These are phyloP conservation scores for Penicillium sp. DNA, from an alignment of 2,329 filamentous ascomycete genomes.

Conservation along the genomic window DNA sequence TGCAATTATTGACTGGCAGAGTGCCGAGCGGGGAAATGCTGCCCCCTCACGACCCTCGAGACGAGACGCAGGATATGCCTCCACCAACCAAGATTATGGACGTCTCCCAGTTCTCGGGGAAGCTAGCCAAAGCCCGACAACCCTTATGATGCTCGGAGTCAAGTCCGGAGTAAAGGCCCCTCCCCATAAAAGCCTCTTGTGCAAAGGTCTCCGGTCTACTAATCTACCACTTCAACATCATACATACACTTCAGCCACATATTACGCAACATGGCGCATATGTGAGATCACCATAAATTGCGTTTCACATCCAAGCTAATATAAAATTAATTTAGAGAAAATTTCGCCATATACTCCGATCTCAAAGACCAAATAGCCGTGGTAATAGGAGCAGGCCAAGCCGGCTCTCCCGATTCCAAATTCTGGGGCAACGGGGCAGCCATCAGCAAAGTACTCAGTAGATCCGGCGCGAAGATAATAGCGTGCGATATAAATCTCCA, in stretches of 20 bases:
- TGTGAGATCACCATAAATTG: neutral
- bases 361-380: slow-evolving; percentile 18
- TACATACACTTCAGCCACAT: neutral
- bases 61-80: no score
- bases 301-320: neutral
- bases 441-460: slow-evolving; percentile 47
- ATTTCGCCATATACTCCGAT: slow-evolving; percentile 14
- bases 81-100: neutral
- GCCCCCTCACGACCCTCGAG: no score
- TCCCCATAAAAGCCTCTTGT: neutral
- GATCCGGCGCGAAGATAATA: slow-evolving; percentile 50
- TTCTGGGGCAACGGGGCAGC: slow-evolving; percentile 56
- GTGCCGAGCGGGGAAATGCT: slow-evolving; percentile 3
- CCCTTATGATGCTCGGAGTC: neutral
- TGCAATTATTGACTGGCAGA: neutral
- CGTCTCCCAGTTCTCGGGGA: neutral
- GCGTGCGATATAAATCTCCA: slow-evolving; percentile 50
- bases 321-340: neutral
- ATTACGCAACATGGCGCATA: neutral
- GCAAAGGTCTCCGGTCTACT: neutral
- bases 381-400: slow-evolving; percentile 31
- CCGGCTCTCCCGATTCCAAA: slow-evolving; percentile 31
- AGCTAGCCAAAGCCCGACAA: neutral
- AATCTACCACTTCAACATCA: neutral
- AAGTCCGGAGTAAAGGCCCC: neutral